Evolutionary conservation across 176 grass and related monocot genomes (phyloP).

Genomic region (Puya raimondii): DNA sequence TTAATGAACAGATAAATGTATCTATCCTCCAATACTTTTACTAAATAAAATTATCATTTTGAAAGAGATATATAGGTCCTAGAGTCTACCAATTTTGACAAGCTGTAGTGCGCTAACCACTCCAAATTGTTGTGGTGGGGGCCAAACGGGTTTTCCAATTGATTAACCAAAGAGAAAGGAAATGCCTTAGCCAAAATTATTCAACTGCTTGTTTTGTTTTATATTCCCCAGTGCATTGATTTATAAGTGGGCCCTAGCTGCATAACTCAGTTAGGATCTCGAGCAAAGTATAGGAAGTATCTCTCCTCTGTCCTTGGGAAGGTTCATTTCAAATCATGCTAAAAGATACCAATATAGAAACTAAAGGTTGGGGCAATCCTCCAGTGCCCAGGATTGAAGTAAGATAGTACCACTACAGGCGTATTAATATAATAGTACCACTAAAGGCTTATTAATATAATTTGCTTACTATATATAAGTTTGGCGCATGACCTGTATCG

Average conservation of each 20-base stretch:
- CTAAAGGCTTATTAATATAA: no score
- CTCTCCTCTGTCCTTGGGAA: neutral
- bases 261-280: neutral
- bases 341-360: no score
- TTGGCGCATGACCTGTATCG: no score
- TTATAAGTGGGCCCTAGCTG: neutral
- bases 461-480: no score
- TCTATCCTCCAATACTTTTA: neutral
- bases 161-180: neutral
- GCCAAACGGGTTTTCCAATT: neutral
- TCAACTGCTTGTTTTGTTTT: neutral
- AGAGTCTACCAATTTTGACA: neutral
- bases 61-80: neutral
- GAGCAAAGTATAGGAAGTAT: neutral
- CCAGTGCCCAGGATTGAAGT: no score
- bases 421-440: no score
- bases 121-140: neutral
- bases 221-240: neutral
- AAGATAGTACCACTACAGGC: no score
- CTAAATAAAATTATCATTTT: neutral
- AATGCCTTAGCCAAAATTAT: neutral
- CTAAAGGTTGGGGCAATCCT: no score
- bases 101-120: neutral
- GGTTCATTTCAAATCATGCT: no score
- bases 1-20: constrained; percentile 1